Percentiles rank a stretch among this genome's conserved stretches.
Evolutionary conservation across 805 yeast species (phyloP).

Genomic region (Suhomyces emberorum): DNA sequence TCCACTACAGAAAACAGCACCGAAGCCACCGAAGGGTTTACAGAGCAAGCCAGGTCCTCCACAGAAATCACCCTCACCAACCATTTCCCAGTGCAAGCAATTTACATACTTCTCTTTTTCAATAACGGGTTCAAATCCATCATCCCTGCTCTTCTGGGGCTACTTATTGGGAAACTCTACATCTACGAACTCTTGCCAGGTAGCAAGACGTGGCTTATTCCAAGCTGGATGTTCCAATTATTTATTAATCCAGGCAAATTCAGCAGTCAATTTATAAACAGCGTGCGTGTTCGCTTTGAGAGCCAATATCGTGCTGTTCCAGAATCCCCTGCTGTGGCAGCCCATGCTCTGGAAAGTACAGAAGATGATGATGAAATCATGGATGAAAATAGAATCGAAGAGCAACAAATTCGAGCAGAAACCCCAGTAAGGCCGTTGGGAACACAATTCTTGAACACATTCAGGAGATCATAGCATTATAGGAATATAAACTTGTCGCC

Average conservation of each 20-base stretch:
- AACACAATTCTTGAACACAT: constrained; percentile 57
- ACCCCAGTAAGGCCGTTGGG: constrained; percentile 63
- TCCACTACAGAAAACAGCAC: background rate
- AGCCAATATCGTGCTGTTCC: constrained; percentile 2
- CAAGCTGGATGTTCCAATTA: constrained; percentile 23
- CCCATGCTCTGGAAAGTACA: constrained; percentile 12
- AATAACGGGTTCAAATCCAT: constrained; percentile 37
- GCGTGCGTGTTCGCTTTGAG: background rate
- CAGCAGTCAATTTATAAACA: background rate
- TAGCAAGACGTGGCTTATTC: constrained; percentile 32
- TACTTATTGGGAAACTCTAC: constrained; percentile 36
- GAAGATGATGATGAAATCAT: constrained; percentile 21
- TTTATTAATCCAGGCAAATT: constrained; percentile 13
- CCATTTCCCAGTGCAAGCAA: constrained; percentile 39
- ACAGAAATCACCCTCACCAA: constrained; percentile 28
- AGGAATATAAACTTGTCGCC: background rate
- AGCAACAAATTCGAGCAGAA: constrained; percentile 42
- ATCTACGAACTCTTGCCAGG: constrained; percentile 36
- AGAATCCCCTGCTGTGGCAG: constrained; percentile 21
- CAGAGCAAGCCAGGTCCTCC: background rate
- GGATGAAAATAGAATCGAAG: constrained; percentile 14
- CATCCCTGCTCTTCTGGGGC: constrained; percentile 36
- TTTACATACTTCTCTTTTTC: constrained; percentile 32
- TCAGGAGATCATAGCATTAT: constrained; percentile 29
- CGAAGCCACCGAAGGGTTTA: background rate